Evolutionary conservation across 2,329 filamentous ascomycete genomes (phyloP), one percentile per base, ranked within the genome.

Genomic region (Paecilomyces dactylethromorphus): DNA sequence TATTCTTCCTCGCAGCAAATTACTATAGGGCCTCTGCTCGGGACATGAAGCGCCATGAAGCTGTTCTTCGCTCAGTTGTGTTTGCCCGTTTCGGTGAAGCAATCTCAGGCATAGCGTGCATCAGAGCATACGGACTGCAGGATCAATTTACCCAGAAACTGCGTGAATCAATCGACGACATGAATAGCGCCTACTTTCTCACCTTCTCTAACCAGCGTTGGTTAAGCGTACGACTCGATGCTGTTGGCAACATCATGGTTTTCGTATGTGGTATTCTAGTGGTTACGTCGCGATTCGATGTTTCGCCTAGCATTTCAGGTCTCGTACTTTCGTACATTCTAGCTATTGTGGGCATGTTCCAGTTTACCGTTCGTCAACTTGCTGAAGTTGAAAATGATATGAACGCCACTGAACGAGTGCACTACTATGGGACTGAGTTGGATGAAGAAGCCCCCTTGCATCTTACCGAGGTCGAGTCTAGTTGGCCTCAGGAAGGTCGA

Each of bases 301-400:
- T 96, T 60, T 80, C 87, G 54, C 92, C 92, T 2, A 91, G 89
- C 53, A 95, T 91, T 58, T 87, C 85, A 54, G 92, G 92, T 35
- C 80, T 97, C 31, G 91, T 97, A 0, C 82, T 97, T 22, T 92
- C 89, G 51, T 96, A 96, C 75, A 95, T 96, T 69, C 82, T 97
- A 18, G 85, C 88, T n/a, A 94, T 96, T 68, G 91, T 95, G 29
- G 90, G 94, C 73, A 91, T 96, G 88, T 87, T 97, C 65, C 92
- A 96, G 71, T 96, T 96, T 74, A 92, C 91, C 1, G 90, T 97
- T 26, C 85, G 92, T 21, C 92, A 97, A 75, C 81, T 96, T 6
- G 92, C 92, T 31, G 92, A 97, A 74, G 91, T 97, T 8, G 93
- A 97, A 74, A 97, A 97, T 76, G 91, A 92, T 70, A 97, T 97